Evolutionary conservation across 306 rosid species (phyloP), one percentile per base, ranked within the genome.

Genomic region (Oxytropis ochrocephala): DNA sequence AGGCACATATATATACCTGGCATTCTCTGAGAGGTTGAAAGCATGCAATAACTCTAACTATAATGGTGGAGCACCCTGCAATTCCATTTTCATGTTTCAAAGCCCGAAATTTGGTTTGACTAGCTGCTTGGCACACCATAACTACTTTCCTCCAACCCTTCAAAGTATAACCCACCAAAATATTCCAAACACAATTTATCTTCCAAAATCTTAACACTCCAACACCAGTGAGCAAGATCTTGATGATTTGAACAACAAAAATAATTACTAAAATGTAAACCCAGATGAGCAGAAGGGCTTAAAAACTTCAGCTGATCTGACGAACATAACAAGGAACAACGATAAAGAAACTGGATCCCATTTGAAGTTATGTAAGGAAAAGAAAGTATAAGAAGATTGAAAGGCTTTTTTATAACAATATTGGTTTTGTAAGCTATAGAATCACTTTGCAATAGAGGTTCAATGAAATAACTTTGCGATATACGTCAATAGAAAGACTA

Each of bases 111-210:
- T 88, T 95, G 75, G 99, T 95, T 84, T 95, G 96, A 75, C 91
- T 79, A 38, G 99, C 99, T 80, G 99, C 95, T 95, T 95, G 99
- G 95, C 96, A 74, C 78, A 91, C 99, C 99, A 95, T 91, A 83
- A 91, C 99, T 95, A 95, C 87, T 78, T 75, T 84, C 79, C 77
- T 83, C 80, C 77, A 70, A 75, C 88, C 85, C 89, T 78, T 78
- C 75, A 68, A 80, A 74, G 75, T 12, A 46, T 65, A 75, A 63
- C 69, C 69, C 58, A 71, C 72, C 72, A 66, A 76, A 62, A 82
- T 67, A 74, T 85, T 83, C 78, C n/a, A n/a, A n/a, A n/a, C n/a
- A n/a, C n/a, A n/a, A n/a, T n/a, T n/a, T n/a, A n/a, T n/a, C n/a
- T n/a, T n/a, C n/a, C 33, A 29, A 62, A 43, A 1, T 44, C 66